Base-by-base conservation (phyloP, 371 early-diverging fungal genomes). In the Rhizopus sp. region DNA sequence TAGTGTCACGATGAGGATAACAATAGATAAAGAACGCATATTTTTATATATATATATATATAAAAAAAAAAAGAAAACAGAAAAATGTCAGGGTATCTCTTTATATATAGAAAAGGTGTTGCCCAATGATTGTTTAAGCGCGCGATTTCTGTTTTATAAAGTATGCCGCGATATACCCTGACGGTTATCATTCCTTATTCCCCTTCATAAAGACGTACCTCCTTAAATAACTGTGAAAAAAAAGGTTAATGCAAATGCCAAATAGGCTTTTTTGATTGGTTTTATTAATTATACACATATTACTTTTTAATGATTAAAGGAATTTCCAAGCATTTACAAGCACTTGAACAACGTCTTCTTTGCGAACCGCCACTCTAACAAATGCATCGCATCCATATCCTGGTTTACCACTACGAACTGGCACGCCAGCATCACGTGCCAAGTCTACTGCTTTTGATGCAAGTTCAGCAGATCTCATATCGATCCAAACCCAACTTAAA, bases 401-500 rank as follows among this genome's bases (percentile, higher is more conserved):
- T 29, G 88, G 90, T 35, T 74, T 73, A 16, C 93, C 93, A 62
- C 87, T 88, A 29, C 93, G 79, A 29, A 93, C 88, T 15, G 93
- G 93, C 1, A 91, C 90, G 64, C 93, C 93, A 15, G 91, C 90
- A 29, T 64, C 72, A 55, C 81, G 82, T 9, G 92, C 90, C 57
- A 84, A 53, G 10, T 76, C 75, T 29, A 88, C 78, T 0, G 88
- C 91, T 53, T 75, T 74, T 29, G 75, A 73, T 1, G 90, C 92
- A 2, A 77, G 59, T 8, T 54, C 64, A 5, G 65, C 83, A 49
- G 64, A 63, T 46, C 70, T 76, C 57, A 89, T 81, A 68, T 91
- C 88, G 7, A 92, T 69, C 93, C 93, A 93, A 13, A 93, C 83
- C 92, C 93, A 93, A 70, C 89, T 88, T 52, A 93, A 72, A 64